Percentiles rank a stretch among this genome's conserved stretches.
Conservation (phyloP, 305 asterid genomes). For the Rubia peregrina region DNA sequence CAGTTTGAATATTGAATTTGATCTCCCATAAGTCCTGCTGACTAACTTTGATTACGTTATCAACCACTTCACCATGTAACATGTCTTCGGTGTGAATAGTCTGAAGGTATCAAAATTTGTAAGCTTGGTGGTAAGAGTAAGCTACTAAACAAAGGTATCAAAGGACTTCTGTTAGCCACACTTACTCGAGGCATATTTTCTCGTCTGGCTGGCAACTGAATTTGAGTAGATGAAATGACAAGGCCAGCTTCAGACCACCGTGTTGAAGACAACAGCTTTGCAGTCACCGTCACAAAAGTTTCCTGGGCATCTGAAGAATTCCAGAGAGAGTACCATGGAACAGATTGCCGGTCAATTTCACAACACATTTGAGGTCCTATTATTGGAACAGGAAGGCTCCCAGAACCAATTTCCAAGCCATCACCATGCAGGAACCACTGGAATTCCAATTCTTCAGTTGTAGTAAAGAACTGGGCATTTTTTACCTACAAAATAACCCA, state of each 20-base stretch:
- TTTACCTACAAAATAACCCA: conserved; percentile 49
- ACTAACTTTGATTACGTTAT: conserved; percentile 46
- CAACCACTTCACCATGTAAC: conserved; percentile 38
- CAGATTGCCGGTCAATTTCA: conserved; percentile 52
- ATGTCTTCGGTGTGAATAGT: conserved; percentile 28
- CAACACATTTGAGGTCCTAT: conserved; percentile 57
- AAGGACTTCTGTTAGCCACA: conserved; percentile 17
- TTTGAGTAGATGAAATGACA: conserved; percentile 71
- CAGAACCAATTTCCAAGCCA: conserved; percentile 70
- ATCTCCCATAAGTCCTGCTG: conserved; percentile 67
- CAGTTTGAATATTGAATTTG: conserved; percentile 52
- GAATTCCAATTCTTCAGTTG: conserved; percentile 68
- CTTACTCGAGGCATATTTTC: conserved; percentile 57
- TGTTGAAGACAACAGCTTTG: conserved; percentile 46
- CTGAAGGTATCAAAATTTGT: conserved; percentile 34
- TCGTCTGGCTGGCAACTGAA: conserved; percentile 51
- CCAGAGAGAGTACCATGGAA: conserved; percentile 76
- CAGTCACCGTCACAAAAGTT: conserved; percentile 55
- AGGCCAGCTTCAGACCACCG: conserved; percentile 89
- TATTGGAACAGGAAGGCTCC: conserved; percentile 44
- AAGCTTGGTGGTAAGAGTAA: conserved; percentile 14
- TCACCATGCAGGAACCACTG: conserved; percentile 71
- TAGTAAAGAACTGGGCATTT: conserved; percentile 70
- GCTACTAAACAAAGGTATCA: conserved; percentile 13
- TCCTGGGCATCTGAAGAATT: conserved; percentile 52